A percentile compares a stretch with the other conserved stretches of the same genome.
Conservation (phyloP, 2,329 filamentous ascomycete species). For the Xylariaceae sp. region DNA sequence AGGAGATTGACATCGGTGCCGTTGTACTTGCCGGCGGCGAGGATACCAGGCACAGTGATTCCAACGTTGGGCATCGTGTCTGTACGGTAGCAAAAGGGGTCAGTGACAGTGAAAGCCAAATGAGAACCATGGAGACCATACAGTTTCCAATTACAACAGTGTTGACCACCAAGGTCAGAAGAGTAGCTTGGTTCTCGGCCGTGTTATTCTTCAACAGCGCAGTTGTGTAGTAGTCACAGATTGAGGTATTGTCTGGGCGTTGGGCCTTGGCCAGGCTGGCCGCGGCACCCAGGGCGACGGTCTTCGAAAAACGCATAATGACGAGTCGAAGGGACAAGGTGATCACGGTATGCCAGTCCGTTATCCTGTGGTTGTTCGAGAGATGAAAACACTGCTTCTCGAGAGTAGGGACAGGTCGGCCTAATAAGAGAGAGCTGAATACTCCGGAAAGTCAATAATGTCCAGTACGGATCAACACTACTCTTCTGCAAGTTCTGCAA, state of each 20-base stretch:
- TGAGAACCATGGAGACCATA: constrained; percentile 22
- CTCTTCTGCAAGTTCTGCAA: no score
- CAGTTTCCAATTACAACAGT: constrained; percentile 62
- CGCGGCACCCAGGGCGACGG: constrained; percentile 23
- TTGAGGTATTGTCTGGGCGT: constrained; percentile 45
- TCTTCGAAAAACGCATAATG: constrained; percentile 27
- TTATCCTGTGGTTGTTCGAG: no score
- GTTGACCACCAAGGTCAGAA: constrained; percentile 57
- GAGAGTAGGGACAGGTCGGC: no score
- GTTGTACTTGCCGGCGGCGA: constrained; percentile 47
- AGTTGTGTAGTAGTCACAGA: constrained; percentile 63
- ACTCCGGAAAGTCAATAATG: no score
- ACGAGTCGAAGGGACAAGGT: no score
- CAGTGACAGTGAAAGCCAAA: neutral
- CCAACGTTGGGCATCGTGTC: constrained; percentile 51
- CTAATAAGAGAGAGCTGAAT: no score
- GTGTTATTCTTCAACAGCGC: constrained; percentile 57
- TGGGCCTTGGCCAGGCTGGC: constrained; percentile 35
- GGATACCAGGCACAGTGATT: constrained; percentile 53
- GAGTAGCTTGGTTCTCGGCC: constrained; percentile 51
- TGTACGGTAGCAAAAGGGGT: constrained; percentile 18
- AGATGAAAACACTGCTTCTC: no score
- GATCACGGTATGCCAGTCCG: no score
- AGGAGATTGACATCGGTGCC: constrained; percentile 52
- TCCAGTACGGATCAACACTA: no score